These are phyloP conservation scores for Rheum nobile DNA, from an alignment of 148 eudicot genomes.

Conservation along the genomic window DNA sequence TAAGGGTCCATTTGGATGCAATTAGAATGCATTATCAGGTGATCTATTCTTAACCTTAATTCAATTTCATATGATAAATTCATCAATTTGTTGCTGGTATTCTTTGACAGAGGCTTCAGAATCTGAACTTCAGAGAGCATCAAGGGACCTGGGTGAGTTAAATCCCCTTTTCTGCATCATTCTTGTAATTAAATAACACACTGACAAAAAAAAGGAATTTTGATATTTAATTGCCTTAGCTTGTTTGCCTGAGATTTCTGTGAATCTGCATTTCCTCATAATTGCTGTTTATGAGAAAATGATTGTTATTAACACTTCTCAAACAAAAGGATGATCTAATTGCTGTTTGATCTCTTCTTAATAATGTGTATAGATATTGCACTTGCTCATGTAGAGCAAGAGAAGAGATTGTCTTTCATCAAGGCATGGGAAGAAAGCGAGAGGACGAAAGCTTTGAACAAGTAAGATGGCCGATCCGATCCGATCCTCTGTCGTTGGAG, in stretches of 20 bases:
- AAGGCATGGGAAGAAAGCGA: constrained; percentile 98
- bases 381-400: constrained; percentile 55
- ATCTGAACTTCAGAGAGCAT: not conserved
- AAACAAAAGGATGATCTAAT: no score
- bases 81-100: not conserved
- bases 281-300: no score
- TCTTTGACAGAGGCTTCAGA: not conserved
- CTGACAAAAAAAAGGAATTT: no score
- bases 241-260: no score
- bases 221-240: no score
- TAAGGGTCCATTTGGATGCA: no score
- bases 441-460: constrained; percentile 37
- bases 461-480: constrained; percentile 10
- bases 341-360: not conserved
- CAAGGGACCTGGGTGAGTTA: not conserved
- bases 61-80: not conserved
- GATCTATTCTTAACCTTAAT: not conserved
- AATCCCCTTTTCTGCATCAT: not conserved
- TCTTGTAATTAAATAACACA: no score
- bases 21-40: no score
- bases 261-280: no score
- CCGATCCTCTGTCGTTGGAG: not conserved
- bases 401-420: constrained; percentile 71
- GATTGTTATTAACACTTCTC: no score
- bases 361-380: constrained; percentile 39